Base-by-base conservation (phyloP, 202 grass and related monocot species). In the Panicum virgatum region DNA sequence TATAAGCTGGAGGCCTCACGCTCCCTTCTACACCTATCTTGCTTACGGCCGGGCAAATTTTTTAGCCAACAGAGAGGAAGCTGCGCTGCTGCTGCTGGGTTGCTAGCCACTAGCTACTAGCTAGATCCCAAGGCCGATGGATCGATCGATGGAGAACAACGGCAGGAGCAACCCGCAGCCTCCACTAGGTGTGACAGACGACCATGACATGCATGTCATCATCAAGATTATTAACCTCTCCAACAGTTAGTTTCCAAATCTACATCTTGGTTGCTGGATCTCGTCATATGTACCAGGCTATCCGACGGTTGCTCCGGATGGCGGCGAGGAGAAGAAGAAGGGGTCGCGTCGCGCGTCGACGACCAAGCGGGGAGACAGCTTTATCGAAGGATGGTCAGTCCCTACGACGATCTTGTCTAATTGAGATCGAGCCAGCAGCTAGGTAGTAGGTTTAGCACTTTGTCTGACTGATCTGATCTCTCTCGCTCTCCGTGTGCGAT, bases 331-430 rank as follows among this genome's bases (percentile, higher is more conserved):
- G 43, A 65, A 51, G 60, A 78, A 25, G 60, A 52, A 52, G 68
- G 68, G 68, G 45, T 79, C 45, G 43, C 61, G 9, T 1, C 8
- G 19, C 30, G 12, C 26, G 5, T 5, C 12, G 16, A 64, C 60
- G n/a, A 23, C 30, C 13, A 66, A 66, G 62, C 76, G 61, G 2
- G 44, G 61, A n/a, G 45, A 66, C 30, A 79, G 76, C 76, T 79
- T 79, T 48, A 27, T 79, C 62, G 76, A 79, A 30, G 76, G 61
- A 79, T 79, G 76, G 76, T 79, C 20, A 45, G 60, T 51, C 9
- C 2, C 2, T 19, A 42, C 47, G 5, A 50, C 9, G 5, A 50
- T 4, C 40, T 44, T 29, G 66, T 25, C 40, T 52, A 50, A 16
- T 0, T 53, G 11, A 23, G n/a, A 57, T 23, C 19, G 15, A 14